Evolutionary conservation across 2,329 filamentous ascomycete genomes (phyloP).

Genomic region (Phaeosphaeria sp.): DNA sequence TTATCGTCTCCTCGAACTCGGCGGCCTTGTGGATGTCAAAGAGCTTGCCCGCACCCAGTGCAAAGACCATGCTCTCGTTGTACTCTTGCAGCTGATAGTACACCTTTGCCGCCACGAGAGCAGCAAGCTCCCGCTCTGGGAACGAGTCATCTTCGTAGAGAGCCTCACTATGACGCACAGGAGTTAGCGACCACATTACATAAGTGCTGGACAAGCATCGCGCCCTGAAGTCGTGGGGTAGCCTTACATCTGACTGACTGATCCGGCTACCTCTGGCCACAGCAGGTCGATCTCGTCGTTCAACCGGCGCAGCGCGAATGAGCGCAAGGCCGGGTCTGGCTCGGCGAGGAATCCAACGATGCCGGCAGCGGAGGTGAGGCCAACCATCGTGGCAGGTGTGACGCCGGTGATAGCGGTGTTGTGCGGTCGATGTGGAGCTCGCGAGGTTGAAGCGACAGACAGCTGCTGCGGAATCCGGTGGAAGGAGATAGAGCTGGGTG

Average conservation of each 20-base stretch:
- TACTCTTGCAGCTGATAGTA: conserved; percentile 99
- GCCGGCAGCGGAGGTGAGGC: conserved; percentile 91
- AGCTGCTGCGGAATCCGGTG: conserved; percentile 40
- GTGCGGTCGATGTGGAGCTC: conserved; percentile 17
- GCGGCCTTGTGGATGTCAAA: conserved; percentile 90
- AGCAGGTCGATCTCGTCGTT: conserved; percentile 97
- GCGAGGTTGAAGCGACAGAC: conserved; percentile 29
- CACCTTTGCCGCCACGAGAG: conserved; percentile 93
- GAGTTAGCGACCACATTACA: conserved; percentile 28
- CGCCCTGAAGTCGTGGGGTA: conserved; percentile 1
- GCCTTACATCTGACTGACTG: conserved; percentile 89
- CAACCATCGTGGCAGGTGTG: conserved; percentile 71
- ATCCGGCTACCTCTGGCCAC: conserved; percentile 95
- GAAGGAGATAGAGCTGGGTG: conserved; percentile 47
- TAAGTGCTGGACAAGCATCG: not conserved
- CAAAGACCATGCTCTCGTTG: conserved; percentile 99
- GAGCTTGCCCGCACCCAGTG: conserved; percentile 89
- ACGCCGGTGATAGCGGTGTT: conserved; percentile 12
- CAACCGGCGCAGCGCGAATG: conserved; percentile 92
- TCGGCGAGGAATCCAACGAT: conserved; percentile 95
- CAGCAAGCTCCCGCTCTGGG: conserved; percentile 90
- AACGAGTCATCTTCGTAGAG: conserved; percentile 97
- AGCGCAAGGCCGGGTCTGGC: conserved; percentile 90
- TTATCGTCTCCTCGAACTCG: conserved; percentile 99
- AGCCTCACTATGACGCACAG: conserved; percentile 73